Base-by-base conservation (phyloP, 495 filamentous ascomycete species). In the Pyrenula aspistea region DNA sequence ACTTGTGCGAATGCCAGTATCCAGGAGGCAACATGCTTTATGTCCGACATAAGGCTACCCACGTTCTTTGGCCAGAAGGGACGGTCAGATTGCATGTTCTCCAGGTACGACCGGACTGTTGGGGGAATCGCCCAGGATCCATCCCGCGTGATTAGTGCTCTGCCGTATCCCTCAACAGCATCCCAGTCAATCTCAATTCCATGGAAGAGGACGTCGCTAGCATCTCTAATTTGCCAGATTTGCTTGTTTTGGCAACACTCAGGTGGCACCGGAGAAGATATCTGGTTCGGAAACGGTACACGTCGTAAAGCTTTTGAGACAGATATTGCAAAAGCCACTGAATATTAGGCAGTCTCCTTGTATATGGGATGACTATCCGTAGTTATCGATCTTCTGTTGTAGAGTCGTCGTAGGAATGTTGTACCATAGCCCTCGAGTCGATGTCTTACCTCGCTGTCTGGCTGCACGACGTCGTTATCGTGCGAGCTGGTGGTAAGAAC, bases 311-410 rank as follows among this genome's bases (percentile, higher is more conserved):
- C n/a, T n/a, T n/a, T n/a, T 11, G 42, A 48, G 4, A 2, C 23
- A 10, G 2, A 49, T 15, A 57, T 25, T 20, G 53, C 57, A 10
- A 61, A 54, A 12, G 60, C 53, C 21, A 54, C 52, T 23, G 49
- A 54, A 21, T 47, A 56, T n/a, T 61, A 54, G n/a, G 53, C 57
- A 12, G 50, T 25, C 24, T 59, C 57, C 24, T 25, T 50, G 36
- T 60, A 61, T 19, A 61, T 50, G 0, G 57, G 57, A 59, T 59
- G 57, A 56, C 56, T 49, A 22, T 61, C 57, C 8, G 4, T 36
- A 10, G 53, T 56, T 25, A 59, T 51, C 12, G 20, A 15, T 19
- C 20, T 48, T 22, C 22, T 51, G 24, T 59, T 61, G 53, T 54
- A 55, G 10, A 55, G 24, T 25, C 56, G 20, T 50, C 53, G 56